A percentile compares a stretch with the other conserved stretches of the same genome.
These are phyloP conservation scores for Claviceps capensis DNA, from an alignment of 2,329 filamentous ascomycete species.

Conservation along the genomic window DNA sequence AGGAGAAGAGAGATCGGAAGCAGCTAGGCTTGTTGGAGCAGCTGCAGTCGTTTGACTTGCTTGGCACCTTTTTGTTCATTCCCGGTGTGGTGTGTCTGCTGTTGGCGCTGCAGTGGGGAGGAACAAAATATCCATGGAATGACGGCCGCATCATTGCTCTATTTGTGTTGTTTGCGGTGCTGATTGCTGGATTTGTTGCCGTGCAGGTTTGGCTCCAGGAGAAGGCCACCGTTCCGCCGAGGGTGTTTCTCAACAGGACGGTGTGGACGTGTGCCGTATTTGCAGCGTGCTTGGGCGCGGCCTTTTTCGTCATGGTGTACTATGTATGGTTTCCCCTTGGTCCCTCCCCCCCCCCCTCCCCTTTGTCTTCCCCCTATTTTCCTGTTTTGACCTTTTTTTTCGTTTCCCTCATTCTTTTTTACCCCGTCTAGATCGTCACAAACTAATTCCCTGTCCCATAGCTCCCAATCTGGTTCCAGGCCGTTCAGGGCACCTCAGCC, in stretches of 20 bases:
- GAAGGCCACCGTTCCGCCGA: slow-evolving; percentile 5
- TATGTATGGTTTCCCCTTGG: slow-evolving; percentile 5
- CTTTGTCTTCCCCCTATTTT: no score
- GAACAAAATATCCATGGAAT: slow-evolving; percentile 18
- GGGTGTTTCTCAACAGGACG: slow-evolving; percentile 7
- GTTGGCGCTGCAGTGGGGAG: slow-evolving; percentile 37
- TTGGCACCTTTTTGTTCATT: slow-evolving; percentile 19
- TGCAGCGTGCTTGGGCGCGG: slow-evolving; percentile 10
- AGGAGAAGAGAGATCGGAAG: not conserved
- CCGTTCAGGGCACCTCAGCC: slow-evolving; percentile 22
- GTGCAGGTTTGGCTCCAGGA: slow-evolving; percentile 20
- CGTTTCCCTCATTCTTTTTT: slow-evolving; percentile 6
- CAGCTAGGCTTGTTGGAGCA: slow-evolving; percentile 6
- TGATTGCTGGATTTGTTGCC: slow-evolving; percentile 15
- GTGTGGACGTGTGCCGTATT: slow-evolving; percentile 17
- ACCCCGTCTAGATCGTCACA: no score
- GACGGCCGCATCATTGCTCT: slow-evolving; percentile 6
- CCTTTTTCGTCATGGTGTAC: slow-evolving; percentile 7
- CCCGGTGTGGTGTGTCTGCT: slow-evolving; percentile 30
- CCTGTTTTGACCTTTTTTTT: slow-evolving; percentile 10
- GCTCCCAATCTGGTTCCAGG: slow-evolving; percentile 30
- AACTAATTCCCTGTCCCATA: slow-evolving; percentile 16
- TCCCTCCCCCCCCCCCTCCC: no score
- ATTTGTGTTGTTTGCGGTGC: slow-evolving; percentile 5
- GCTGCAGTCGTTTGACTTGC: slow-evolving; percentile 7